Conservation (phyloP, 257 asterid species). For the Verbena officinalis region DNA sequence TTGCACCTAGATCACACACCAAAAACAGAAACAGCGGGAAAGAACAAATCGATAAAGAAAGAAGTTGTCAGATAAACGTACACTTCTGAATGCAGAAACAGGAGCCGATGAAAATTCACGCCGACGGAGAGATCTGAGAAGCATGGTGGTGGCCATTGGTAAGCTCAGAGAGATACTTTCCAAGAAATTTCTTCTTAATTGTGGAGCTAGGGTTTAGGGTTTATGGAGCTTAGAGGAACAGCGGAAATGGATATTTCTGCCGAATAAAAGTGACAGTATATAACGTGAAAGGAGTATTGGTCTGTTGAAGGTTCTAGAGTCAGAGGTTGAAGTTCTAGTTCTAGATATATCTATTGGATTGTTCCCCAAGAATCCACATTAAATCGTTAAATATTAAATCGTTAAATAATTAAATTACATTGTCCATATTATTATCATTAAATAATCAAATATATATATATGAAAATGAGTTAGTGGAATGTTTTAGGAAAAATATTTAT, state of each 20-base stretch:
- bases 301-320: slow-evolving; percentile 35
- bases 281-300: neutral
- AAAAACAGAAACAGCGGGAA: neutral
- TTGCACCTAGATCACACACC: slow-evolving; percentile 15
- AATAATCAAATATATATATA: too few species aligned
- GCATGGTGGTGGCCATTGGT: slow-evolving; percentile 61
- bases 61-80: slow-evolving; percentile 23
- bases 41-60: neutral
- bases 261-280: neutral
- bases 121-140: slow-evolving; percentile 68
- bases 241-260: neutral
- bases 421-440: too few species aligned
- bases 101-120: slow-evolving; percentile 52
- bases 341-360: slow-evolving; percentile 30
- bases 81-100: slow-evolving; percentile 48
- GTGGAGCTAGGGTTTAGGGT: slow-evolving; percentile 47
- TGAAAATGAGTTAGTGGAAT: too few species aligned
- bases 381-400: too few species aligned
- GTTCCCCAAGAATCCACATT: slow-evolving; percentile 32
- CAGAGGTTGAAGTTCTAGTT: slow-evolving; percentile 5
- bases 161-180: neutral
- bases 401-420: too few species aligned
- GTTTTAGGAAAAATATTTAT: too few species aligned
- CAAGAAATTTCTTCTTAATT: neutral
- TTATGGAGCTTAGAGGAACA: slow-evolving; percentile 35